phyloP scores from a whole-genome alignment of 1,284 basidiomycete genomes.

The Ganoderma lingzhi region DNA sequence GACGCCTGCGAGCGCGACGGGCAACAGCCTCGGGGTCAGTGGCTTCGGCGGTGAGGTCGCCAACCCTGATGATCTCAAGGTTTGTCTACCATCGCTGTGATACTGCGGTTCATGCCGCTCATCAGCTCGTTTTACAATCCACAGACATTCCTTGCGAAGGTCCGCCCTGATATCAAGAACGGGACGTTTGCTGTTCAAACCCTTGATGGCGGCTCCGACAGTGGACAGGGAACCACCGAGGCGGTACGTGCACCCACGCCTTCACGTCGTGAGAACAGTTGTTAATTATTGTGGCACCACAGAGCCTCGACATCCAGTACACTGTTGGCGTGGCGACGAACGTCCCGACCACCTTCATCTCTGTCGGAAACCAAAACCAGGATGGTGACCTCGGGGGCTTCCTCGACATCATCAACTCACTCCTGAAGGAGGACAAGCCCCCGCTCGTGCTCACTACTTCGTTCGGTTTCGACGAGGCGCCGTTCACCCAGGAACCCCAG shows the following conservation, averaged over 20 bases:
- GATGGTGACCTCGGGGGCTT: constrained; percentile 38
- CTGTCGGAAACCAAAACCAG: constrained; percentile 32
- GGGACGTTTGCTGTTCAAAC: constrained; percentile 32
- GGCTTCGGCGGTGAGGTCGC: constrained; percentile 66
- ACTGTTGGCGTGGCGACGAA: constrained; percentile 69
- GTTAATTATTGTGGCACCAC: not conserved
- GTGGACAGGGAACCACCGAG: constrained; percentile 32
- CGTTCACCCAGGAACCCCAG: constrained; percentile 40
- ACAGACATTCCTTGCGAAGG: constrained; percentile 58
- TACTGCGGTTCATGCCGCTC: not conserved
- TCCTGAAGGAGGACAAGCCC: constrained; percentile 39
- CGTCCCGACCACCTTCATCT: constrained; percentile 37
- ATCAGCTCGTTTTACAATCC: not conserved
- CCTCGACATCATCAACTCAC: constrained; percentile 43
- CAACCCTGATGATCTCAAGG: constrained; percentile 56
- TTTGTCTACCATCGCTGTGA: constrained; percentile 22
- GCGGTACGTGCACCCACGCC: constrained; percentile 27
- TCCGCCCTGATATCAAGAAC: constrained; percentile 55
- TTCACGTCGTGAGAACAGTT: not conserved
- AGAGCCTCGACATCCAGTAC: constrained; percentile 70
- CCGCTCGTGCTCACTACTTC: constrained; percentile 45
- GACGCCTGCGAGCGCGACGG: constrained; percentile 49
- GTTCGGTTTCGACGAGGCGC: constrained; percentile 64
- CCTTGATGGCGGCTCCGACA: constrained; percentile 42
- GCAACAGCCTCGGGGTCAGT: constrained; percentile 62